Evolutionary conservation across 306 rosid genomes (phyloP).

Genomic region (Begonia peltatifolia): DNA sequence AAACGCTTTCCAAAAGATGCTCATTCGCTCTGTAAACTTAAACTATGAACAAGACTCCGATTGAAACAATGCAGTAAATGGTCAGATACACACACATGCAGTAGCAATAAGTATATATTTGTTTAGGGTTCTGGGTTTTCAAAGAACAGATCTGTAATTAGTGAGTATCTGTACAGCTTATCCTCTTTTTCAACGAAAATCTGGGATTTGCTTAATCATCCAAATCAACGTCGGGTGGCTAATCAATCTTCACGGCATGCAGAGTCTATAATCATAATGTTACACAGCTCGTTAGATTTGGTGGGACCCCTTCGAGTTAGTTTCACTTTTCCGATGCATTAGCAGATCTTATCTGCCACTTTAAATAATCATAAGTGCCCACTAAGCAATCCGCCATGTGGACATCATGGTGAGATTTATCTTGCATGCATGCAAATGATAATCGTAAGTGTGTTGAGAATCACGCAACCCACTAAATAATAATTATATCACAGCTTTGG

Average conservation of each 20-base stretch:
- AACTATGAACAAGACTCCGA: conserved; percentile 13
- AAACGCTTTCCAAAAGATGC: conserved; percentile 14
- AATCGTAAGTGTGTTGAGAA: conserved; percentile 4
- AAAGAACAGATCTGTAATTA: too few species aligned
- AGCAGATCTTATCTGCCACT: conserved; percentile 22
- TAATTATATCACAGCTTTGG: conserved; percentile 34
- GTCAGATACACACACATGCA: conserved; percentile 16
- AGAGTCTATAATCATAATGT: conserved; percentile 32
- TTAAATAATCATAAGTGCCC: conserved; percentile 9
- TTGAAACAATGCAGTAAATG: conserved; percentile 43
- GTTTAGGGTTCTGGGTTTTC: too few species aligned
- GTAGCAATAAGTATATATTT: too few species aligned
- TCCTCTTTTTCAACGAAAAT: conserved; percentile 7
- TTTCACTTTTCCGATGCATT: conserved; percentile 49
- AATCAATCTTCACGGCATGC: not conserved
- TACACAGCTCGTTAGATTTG: conserved; percentile 71
- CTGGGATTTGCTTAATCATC: conserved; percentile 53
- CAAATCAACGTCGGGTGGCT: too few species aligned
- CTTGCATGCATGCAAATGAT: conserved; percentile 49
- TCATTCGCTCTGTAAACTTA: not conserved
- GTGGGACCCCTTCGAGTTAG: conserved; percentile 36
- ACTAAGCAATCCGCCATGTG: conserved; percentile 53
- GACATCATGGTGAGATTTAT: conserved; percentile 20
- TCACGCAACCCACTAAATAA: conserved; percentile 4
- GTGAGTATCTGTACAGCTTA: too few species aligned